Evolutionary conservation across 345 rosid genomes (phyloP).

Genomic region (Excoecaria cochinchinensis): DNA sequence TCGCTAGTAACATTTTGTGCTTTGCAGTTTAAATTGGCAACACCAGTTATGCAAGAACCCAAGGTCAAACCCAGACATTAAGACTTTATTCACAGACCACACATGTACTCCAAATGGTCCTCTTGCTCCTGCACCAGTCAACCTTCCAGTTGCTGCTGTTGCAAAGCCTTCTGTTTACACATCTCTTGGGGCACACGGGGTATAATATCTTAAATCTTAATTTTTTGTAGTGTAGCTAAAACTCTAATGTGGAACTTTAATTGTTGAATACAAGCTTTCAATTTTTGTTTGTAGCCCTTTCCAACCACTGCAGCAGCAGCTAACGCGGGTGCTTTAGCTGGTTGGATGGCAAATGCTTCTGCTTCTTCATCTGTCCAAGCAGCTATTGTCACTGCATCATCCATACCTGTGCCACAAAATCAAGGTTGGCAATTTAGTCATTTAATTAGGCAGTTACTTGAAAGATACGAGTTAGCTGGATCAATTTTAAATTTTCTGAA

Average conservation of each 20-base stretch:
- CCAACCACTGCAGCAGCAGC: slow-evolving; percentile 57
- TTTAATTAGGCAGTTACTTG: not conserved
- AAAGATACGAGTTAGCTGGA: not conserved
- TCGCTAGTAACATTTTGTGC: slow-evolving; percentile 7
- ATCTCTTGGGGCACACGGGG: slow-evolving; percentile 57
- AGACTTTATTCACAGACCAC: slow-evolving; percentile 76
- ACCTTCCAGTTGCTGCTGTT: slow-evolving; percentile 56
- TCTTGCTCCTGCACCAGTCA: slow-evolving; percentile 58
- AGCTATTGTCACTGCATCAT: slow-evolving; percentile 74
- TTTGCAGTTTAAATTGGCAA: slow-evolving; percentile 84
- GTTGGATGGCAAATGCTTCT: slow-evolving; percentile 83
- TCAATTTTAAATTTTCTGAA: not conserved
- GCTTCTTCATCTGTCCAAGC: slow-evolving; percentile 86
- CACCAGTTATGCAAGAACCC: slow-evolving; percentile 88
- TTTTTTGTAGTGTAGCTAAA: not conserved
- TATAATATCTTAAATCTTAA: slow-evolving; percentile 29
- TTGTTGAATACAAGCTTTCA: slow-evolving; percentile 9
- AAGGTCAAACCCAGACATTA: slow-evolving; percentile 80
- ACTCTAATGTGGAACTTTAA: slow-evolving; percentile 2
- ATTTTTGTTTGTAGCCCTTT: slow-evolving; percentile 45
- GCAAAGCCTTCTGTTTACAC: slow-evolving; percentile 55
- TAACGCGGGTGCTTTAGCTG: slow-evolving; percentile 71
- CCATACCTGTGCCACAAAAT: slow-evolving; percentile 69
- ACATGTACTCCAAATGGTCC: slow-evolving; percentile 64
- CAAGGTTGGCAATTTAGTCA: slow-evolving; percentile 52